Conservation (phyloP, 306 rosid species). For the Rosa persica region DNA sequence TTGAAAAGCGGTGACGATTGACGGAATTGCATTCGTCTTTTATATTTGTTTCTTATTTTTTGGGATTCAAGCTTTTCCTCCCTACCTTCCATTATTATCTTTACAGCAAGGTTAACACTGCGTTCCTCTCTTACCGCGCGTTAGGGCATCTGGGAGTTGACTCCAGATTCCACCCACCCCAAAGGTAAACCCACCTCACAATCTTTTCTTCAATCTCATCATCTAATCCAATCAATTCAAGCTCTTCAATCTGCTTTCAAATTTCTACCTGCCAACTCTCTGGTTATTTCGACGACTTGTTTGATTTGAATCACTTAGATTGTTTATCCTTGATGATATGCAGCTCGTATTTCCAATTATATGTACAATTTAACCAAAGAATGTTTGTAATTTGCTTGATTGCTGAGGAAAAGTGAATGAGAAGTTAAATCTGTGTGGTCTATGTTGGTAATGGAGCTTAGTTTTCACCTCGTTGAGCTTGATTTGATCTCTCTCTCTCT, state of each 20-base stretch:
- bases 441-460: not conserved
- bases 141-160: constrained; percentile 24
- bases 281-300: too few species aligned
- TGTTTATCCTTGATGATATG: too few species aligned
- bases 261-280: not conserved
- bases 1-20: not conserved
- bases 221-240: not conserved
- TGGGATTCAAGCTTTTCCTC: not conserved
- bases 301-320: too few species aligned
- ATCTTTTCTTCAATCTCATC: not conserved
- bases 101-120: not conserved
- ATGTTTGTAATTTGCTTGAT: not conserved
- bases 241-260: not conserved
- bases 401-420: not conserved
- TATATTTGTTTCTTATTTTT: not conserved
- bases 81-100: not conserved
- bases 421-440: not conserved
- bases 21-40: not conserved
- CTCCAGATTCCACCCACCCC: constrained; percentile 11
- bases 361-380: not conserved
- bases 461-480: not conserved
- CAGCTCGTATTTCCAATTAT: not conserved
- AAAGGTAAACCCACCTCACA: constrained; percentile 18
- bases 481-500: not conserved
- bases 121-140: not conserved